Base-by-base conservation (phyloP, 1,284 basidiomycete genomes). In the Somion occarium region DNA sequence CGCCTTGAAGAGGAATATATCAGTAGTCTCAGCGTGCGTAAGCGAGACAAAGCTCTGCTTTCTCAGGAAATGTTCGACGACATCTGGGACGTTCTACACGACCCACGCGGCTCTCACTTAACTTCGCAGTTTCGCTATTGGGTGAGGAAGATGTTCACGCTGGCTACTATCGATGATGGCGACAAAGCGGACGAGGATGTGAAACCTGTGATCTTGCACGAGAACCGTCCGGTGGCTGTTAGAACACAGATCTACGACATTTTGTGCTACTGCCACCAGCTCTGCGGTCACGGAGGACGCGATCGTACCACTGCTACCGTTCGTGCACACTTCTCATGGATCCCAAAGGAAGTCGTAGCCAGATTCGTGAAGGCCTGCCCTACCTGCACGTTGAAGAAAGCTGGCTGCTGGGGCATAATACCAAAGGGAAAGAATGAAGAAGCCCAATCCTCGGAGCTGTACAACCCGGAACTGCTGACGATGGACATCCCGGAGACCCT, bases 301-400 rank as follows among this genome's bases (percentile, higher is more conserved):
- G 88, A 91, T 66, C 86, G 80, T 70, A 91, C 88, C 0, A 77
- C 73, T 46, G 72, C 71, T 12, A 67, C 78, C 51, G 75, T 90
- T 39, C 73, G 81, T 48, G 69, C 78, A 54, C 76, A 80, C 59
- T 90, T 88, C 64, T 83, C 85, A 9, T 91, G 86, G 83, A 78
- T 92, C 39, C 88, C 89, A 13, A 90, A 88, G 66, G 85, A 85
- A 60, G 79, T 91, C 45, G 79, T 89, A 46, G 78, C 85, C 5
- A 78, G 79, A 52, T 91, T 90, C 61, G 82, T 91, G 62, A 83
- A 82, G 62, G 75, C 75, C 23, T 91, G 88, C 62, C 88, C 88
- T 7, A 83, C 83, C 9, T 91, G 89, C 58, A 71, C 60, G 30
- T 52, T 59, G 51, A 76, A 75, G 65, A 67, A 69, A 56, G 62